Conservation (phyloP, 768 basidiomycete species). For the Leucosporidium scottii region DNA sequence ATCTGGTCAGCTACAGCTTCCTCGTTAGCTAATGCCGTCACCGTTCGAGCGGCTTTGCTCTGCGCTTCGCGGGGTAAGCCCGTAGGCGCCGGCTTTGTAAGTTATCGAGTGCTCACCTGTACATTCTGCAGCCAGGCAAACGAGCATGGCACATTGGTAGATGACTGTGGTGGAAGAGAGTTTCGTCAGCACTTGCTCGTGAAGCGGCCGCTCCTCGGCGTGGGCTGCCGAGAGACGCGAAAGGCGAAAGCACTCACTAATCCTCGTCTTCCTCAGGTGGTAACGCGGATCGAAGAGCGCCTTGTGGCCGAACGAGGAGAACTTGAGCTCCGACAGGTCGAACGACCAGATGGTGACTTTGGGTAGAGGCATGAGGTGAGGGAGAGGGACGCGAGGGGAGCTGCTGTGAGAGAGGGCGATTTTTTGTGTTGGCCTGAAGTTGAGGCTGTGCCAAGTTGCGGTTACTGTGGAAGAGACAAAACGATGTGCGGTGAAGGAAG, state of each 20-base stretch:
- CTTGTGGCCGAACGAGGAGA: slow-evolving; percentile 16
- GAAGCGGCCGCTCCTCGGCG: too few species aligned
- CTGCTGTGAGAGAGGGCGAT: too few species aligned
- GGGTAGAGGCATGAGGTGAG: slow-evolving; percentile 21
- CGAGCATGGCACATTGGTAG: slow-evolving; percentile 35
- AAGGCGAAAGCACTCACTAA: slow-evolving; percentile 26
- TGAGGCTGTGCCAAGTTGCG: too few species aligned
- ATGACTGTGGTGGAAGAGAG: slow-evolving; percentile 11
- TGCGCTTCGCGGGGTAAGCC: background rate
- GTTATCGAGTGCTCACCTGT: background rate
- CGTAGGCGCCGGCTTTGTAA: background rate
- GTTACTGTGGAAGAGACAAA: too few species aligned
- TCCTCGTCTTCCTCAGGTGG: slow-evolving; percentile 28
- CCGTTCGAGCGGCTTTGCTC: background rate
- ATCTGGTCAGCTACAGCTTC: too few species aligned
- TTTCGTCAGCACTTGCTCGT: too few species aligned
- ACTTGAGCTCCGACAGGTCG: slow-evolving; percentile 24
- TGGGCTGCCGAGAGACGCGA: background rate
- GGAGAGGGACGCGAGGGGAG: slow-evolving; percentile 1
- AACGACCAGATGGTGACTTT: too few species aligned
- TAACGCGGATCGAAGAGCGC: slow-evolving; percentile 20
- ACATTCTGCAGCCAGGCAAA: slow-evolving; percentile 27
- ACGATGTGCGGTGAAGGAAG: too few species aligned
- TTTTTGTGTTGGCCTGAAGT: too few species aligned
- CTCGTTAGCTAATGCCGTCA: too few species aligned